Evolutionary conservation across 257 asterid genomes (phyloP).

Genomic region (Solanum chilense): DNA sequence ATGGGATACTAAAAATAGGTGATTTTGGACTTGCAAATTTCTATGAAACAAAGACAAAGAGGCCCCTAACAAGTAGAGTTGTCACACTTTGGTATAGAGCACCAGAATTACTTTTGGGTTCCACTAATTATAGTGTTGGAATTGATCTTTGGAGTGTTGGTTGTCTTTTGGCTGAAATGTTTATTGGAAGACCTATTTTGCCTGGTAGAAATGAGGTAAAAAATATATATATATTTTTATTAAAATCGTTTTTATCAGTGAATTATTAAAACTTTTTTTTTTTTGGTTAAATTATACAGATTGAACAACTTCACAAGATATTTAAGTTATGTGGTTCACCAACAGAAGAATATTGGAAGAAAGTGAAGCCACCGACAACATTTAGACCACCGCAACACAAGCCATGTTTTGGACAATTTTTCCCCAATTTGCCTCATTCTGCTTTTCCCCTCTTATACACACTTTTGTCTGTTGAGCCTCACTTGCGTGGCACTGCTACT

Average conservation of each 20-base stretch:
- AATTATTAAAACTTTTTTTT: not conserved
- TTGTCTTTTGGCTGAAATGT: slow-evolving; percentile 71
- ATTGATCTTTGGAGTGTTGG: slow-evolving; percentile 85
- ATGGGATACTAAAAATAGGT: slow-evolving; percentile 70
- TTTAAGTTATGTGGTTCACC: slow-evolving; percentile 85
- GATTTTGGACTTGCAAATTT: slow-evolving; percentile 71
- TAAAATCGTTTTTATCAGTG: not conserved
- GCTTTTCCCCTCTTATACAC: slow-evolving; percentile 30
- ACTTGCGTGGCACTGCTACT: slow-evolving; percentile 47
- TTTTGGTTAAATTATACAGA: slow-evolving; percentile 11
- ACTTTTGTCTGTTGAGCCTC: slow-evolving; percentile 59
- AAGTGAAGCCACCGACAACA: slow-evolving; percentile 57
- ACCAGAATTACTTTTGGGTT: slow-evolving; percentile 64
- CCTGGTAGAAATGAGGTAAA: slow-evolving; percentile 78
- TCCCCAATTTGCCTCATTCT: slow-evolving; percentile 45
- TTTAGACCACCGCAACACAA: slow-evolving; percentile 58
- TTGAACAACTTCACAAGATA: slow-evolving; percentile 77
- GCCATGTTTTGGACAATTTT: slow-evolving; percentile 37
- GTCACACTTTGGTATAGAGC: slow-evolving; percentile 89
- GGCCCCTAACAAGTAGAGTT: slow-evolving; percentile 55
- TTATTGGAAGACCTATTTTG: slow-evolving; percentile 58
- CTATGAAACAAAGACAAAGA: slow-evolving; percentile 28
- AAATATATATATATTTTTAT: too few relatives aligned
- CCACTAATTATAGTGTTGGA: slow-evolving; percentile 72
- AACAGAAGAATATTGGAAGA: slow-evolving; percentile 69